Base-by-base conservation (phyloP, 768 basidiomycete species). In the Candolleomyces efflorescens region DNA sequence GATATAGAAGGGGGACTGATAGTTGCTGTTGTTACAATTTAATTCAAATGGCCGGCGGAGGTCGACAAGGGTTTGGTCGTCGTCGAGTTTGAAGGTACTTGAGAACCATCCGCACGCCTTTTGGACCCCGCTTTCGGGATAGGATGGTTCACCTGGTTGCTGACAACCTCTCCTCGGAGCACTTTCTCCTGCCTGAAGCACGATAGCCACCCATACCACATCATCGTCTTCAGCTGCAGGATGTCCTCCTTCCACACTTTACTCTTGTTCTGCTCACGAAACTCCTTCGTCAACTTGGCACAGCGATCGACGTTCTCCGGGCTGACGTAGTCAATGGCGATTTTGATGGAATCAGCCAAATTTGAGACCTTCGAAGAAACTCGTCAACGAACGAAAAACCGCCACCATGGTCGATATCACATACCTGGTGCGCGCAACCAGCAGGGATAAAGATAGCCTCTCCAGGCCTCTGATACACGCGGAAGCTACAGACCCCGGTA, bases 391-490 rank as follows among this genome's bases (percentile, higher is more conserved):
- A 41, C 17, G 3, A 27, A 50, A 47, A 24, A 13, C 51, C 38
- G 48, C n/a, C 32, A 46, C 36, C 27, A 53, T 23, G 36, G 43
- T 23, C 13, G 20, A 17, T 27, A 39, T 15, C 23, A 59, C 81
- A 54, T 54, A 90, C 91, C 84, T 94, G 92, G 70, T 94, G 92
- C 0, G 90, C 90, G 69, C 90, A 94, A 22, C 93, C 95, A 3
- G 95, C 95, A 13, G 95, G 95, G 60, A 98, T 93, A 70, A 97
- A 94, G 12, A 98, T 87, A 0, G 93, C 95, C 67, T 98, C 90
- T 18, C 94, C 94, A 2, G 92, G 91, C 62, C 82, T 81, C 71
- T 98, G 96, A 71, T 94, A 95, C 18, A 98, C 80, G 55, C 94
- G 75, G 73, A 85, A 88, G 60, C 90, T 89, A 73, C 74, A 82